Base-by-base conservation (phyloP, 2,329 filamentous ascomycete genomes). In the Paecilomyces dactylethromorphus region DNA sequence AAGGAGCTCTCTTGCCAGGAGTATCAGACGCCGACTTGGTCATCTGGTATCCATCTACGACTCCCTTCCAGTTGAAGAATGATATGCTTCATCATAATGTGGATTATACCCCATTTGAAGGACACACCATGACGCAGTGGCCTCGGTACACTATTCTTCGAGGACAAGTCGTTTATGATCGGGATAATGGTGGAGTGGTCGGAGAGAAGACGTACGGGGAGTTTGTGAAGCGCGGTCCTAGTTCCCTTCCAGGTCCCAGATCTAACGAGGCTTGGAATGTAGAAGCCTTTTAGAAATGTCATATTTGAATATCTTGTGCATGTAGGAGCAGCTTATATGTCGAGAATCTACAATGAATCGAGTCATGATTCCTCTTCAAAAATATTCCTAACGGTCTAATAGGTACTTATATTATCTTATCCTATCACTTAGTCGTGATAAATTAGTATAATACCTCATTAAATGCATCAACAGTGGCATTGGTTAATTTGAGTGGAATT, bases 21-120 rank as follows among this genome's bases (percentile, higher is more conserved):
- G 74, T 73, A 56, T 60, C 58, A 15, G 77, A 79, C 62, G 77
- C 77, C 1, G 78, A 79, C 60, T 58, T 79, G 11, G 71, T 76
- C 13, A 75, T 79, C 45, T 76, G 76, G 76, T 74, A 78, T 65
- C 71, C 71, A 13, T 57, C 49, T 1, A 64, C 68, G 32, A 22
- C 54, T 18, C 62, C 63, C 0, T 70, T 70, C 33, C 63, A 61
- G 1, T 66, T 76, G n/a, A 69, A 65, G 29, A 76, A 79, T 54
- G 62, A 60, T 1, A 68, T 69, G 60, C 62, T 75, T 51, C 71
- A 74, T 31, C 73, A 75, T 54, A 64, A 68, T 45, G 69, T 72
- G 15, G 72, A 75, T 51, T 73, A 74, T 45, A 74, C 71, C 10
- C 72, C 72, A 0, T 75, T 68, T 29, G 72, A 75, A 56, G 71